Evolutionary conservation across 208 protist genomes (phyloP).

Genomic region (Trichomonas vaginalis): DNA sequence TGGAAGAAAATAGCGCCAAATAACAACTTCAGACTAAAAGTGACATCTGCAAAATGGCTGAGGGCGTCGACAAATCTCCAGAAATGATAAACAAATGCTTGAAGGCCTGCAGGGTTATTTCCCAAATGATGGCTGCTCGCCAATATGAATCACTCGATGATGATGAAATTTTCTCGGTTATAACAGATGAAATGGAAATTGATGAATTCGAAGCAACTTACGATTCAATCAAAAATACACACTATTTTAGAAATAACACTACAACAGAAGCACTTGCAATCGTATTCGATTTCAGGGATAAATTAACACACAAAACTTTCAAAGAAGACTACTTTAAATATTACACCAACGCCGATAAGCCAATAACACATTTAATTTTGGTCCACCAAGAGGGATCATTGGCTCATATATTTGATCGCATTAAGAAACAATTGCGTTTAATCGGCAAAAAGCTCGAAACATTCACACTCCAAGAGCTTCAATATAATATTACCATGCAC

Average conservation of each 20-base stretch:
- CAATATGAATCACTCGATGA: neutral
- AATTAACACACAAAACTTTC: neutral
- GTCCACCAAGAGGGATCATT: neutral
- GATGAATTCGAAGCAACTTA: neutral
- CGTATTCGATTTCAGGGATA: neutral
- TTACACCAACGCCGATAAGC: neutral
- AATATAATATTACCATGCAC: constrained; percentile 88
- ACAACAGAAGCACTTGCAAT: neutral
- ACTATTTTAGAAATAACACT: neutral
- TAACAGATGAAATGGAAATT: neutral
- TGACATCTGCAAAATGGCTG: too few species aligned
- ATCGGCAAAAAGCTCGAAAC: constrained; percentile 51
- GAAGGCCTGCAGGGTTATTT: neutral
- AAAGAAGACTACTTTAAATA: neutral
- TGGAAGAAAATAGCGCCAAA: too few species aligned
- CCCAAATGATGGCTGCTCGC: neutral
- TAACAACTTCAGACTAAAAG: too few species aligned
- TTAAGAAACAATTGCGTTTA: neutral
- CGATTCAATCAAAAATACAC: neutral
- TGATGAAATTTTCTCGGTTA: neutral
- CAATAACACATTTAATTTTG: neutral
- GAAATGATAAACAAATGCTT: neutral
- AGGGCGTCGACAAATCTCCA: neutral
- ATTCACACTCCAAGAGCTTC: constrained; percentile 75
- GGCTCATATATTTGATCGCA: neutral